phyloP scores from a whole-genome alignment of 129 eudicot species.

The Arctium lappa region DNA sequence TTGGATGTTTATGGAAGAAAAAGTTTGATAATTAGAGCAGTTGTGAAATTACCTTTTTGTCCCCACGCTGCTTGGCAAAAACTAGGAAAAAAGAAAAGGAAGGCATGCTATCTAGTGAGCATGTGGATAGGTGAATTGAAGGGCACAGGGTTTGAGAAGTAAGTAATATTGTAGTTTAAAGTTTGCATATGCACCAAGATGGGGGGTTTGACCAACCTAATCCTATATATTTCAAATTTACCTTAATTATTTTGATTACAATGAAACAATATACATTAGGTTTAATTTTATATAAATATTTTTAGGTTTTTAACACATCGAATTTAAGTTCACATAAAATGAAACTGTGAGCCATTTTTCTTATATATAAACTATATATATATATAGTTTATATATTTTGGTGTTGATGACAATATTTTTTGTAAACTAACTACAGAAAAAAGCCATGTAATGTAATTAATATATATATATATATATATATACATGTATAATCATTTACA shows the following conservation, averaged over 20 bases:
- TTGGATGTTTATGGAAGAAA: background rate
- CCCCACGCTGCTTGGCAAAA: conserved; percentile 19
- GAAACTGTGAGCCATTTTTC: background rate
- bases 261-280: background rate
- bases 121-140: conserved; percentile 20
- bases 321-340: no score
- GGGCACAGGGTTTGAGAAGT: conserved; percentile 31
- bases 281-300: background rate
- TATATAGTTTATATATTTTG: no score
- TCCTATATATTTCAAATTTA: background rate
- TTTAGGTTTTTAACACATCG: no score
- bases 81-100: conserved; percentile 11
- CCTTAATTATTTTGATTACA: background rate
- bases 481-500: no score
- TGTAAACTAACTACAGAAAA: no score
- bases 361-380: no score
- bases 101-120: conserved; percentile 25
- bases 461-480: no score
- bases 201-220: conserved; percentile 30
- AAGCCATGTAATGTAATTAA: no score
- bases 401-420: no score
- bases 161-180: conserved; percentile 18
- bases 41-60: conserved; percentile 4
- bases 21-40: conserved; percentile 7
- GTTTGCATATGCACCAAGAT: conserved; percentile 16